A percentile compares a stretch with the other conserved stretches of the same genome.
Evolutionary conservation across 1,139 yeast species (phyloP).

Genomic region (Debaryomyces fabryi): DNA sequence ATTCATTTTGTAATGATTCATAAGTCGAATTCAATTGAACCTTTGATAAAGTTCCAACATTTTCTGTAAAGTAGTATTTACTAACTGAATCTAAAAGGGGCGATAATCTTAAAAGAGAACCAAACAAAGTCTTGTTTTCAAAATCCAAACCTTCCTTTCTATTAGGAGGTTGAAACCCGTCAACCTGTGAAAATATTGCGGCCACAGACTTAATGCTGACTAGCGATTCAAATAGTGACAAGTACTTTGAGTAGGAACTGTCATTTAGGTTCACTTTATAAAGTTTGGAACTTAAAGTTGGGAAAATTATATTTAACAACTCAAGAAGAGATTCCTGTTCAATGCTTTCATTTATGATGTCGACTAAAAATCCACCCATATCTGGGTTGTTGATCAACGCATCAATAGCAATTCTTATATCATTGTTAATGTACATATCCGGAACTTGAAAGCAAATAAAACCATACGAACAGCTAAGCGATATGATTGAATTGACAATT

Average conservation of each 20-base stretch:
- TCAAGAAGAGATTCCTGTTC: conserved; percentile 70
- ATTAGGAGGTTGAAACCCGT: conserved; percentile 54
- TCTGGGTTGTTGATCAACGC: conserved; percentile 37
- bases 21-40: conserved; percentile 49
- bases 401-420: conserved; percentile 31
- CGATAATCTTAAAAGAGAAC: conserved; percentile 75
- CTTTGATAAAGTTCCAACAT: conserved; percentile 39
- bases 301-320: conserved; percentile 58
- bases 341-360: conserved; percentile 57
- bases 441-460: conserved; percentile 70
- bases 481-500: conserved; percentile 51
- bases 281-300: conserved; percentile 40
- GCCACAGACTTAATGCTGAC: conserved; percentile 67
- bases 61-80: conserved; percentile 49
- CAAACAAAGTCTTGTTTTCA: conserved; percentile 68
- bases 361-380: conserved; percentile 57
- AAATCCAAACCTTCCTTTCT: conserved; percentile 48
- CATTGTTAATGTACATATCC: conserved; percentile 58
- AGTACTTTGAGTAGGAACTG: conserved; percentile 51
- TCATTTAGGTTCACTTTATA: conserved; percentile 43
- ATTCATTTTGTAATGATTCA: conserved; percentile 63
- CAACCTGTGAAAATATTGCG: conserved; percentile 56
- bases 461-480: conserved; percentile 67
- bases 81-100: conserved; percentile 58
- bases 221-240: conserved; percentile 60